Conservation (phyloP, 192 early-diverging fungal genomes). For the Paraglomus occultum region DNA sequence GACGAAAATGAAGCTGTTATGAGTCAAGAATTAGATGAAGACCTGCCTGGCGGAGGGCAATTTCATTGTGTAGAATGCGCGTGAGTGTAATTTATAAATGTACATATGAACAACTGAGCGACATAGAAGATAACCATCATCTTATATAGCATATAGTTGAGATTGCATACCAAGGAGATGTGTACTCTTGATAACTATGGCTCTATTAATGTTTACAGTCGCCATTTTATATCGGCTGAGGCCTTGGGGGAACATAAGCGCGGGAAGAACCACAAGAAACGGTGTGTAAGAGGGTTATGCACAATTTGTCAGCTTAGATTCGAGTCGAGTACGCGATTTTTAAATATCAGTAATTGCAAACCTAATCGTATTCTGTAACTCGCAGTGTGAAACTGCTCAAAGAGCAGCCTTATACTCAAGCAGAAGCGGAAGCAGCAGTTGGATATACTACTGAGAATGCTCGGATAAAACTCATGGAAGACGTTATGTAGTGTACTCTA, state of each 20-base stretch:
- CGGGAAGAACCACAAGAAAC: conserved; percentile 83
- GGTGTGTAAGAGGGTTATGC: conserved; percentile 36
- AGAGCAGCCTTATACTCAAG: conserved; percentile 86
- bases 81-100: conserved; percentile 42
- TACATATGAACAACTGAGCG: too few species aligned
- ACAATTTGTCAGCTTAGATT: not conserved
- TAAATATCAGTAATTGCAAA: not conserved
- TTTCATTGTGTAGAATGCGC: conserved; percentile 86
- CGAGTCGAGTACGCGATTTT: conserved; percentile 7
- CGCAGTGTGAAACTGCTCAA: conserved; percentile 76
- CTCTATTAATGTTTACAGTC: conserved; percentile 41
- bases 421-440: conserved; percentile 76
- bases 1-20: conserved; percentile 29
- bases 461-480: not conserved
- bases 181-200: not conserved
- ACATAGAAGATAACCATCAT: too few species aligned
- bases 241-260: conserved; percentile 65
- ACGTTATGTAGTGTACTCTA: not conserved
- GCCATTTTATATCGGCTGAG: conserved; percentile 68
- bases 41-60: conserved; percentile 88
- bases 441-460: conserved; percentile 36
- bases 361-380: not conserved
- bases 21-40: conserved; percentile 57
- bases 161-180: not conserved
- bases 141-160: too few species aligned